phyloP scores from a whole-genome alignment of 2,329 filamentous ascomycete genomes.

The Nemania diffusa region DNA sequence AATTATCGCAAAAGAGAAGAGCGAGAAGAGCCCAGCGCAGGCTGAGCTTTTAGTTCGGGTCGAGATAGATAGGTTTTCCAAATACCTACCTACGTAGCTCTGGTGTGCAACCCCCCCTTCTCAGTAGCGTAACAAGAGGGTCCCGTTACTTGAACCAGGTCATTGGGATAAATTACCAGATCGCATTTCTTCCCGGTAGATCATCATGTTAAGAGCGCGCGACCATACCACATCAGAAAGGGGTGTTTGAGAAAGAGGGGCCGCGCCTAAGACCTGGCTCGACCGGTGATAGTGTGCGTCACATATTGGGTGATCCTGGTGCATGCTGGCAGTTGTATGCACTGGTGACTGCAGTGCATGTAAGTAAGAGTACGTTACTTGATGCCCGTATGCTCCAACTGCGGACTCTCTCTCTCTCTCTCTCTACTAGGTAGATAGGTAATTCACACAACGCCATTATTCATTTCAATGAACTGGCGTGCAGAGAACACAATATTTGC shows the following conservation, averaged over 20 bases:
- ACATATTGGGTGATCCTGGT: slow-evolving; percentile 22
- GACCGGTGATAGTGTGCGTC: slow-evolving; percentile 25
- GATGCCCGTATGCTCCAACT: not conserved
- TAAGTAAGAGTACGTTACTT: no score
- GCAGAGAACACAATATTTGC: not conserved
- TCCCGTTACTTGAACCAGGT: slow-evolving; percentile 30
- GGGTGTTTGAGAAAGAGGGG: slow-evolving; percentile 20
- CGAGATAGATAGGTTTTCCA: slow-evolving; percentile 25
- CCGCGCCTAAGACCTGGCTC: slow-evolving; percentile 19
- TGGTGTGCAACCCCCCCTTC: slow-evolving; percentile 3
- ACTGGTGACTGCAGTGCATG: no score
- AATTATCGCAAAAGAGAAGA: not conserved
- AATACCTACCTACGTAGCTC: slow-evolving; percentile 18
- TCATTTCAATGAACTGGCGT: not conserved
- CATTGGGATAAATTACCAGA: slow-evolving; percentile 29
- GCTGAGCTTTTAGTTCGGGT: slow-evolving; percentile 6
- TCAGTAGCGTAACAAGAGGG: slow-evolving; percentile 18
- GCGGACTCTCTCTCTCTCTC: slow-evolving; percentile 10
- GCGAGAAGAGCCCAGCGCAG: not conserved
- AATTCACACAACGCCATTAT: no score
- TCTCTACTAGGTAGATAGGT: no score
- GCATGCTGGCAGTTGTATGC: slow-evolving; percentile 4
- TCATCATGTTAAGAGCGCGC: slow-evolving; percentile 27
- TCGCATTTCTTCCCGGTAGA: slow-evolving; percentile 31
- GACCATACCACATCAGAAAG: slow-evolving; percentile 1